Conservation (phyloP, 805 yeast genomes). For the Nakazawaea holstii region DNA sequence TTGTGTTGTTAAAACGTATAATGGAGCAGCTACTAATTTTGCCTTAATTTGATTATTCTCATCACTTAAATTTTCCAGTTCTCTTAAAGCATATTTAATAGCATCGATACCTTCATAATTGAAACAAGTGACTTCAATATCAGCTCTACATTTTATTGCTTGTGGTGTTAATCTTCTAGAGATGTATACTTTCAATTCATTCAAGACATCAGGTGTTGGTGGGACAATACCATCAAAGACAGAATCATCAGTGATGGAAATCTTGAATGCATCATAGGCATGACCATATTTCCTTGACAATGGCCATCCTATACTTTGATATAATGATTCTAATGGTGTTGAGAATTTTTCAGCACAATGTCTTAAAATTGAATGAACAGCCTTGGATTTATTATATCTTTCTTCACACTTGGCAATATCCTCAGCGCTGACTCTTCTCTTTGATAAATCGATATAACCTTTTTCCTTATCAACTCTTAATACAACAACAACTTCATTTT, state of each 20-base stretch:
- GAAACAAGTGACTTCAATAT: constrained; percentile 95
- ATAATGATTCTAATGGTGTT: constrained; percentile 77
- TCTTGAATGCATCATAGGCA: constrained; percentile 95
- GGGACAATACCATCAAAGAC: constrained; percentile 78
- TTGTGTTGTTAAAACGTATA: constrained; percentile 89
- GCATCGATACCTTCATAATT: constrained; percentile 98
- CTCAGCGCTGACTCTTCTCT: constrained; percentile 97
- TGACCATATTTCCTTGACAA: constrained; percentile 92
- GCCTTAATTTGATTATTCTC: constrained; percentile 88
- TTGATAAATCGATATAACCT: constrained; percentile 95
- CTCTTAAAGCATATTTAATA: constrained; percentile 78
- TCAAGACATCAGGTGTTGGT: constrained; percentile 69
- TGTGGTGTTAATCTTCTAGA: constrained; percentile 95
- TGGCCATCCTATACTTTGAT: constrained; percentile 95
- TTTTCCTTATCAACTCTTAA: constrained; percentile 97
- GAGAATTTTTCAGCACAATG: constrained; percentile 97
- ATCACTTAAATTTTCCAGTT: constrained; percentile 80
- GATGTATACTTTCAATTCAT: constrained; percentile 82
- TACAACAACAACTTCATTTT: constrained; percentile 97
- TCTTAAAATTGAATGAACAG: constrained; percentile 96
- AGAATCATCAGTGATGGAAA: constrained; percentile 86
- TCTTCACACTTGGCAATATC: constrained; percentile 97
- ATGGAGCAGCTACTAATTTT: constrained; percentile 94
- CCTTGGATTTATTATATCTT: constrained; percentile 92
- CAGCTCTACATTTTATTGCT: constrained; percentile 97